Conservation (phyloP, 2,329 filamentous ascomycete genomes). For the Xylaria sp. region DNA sequence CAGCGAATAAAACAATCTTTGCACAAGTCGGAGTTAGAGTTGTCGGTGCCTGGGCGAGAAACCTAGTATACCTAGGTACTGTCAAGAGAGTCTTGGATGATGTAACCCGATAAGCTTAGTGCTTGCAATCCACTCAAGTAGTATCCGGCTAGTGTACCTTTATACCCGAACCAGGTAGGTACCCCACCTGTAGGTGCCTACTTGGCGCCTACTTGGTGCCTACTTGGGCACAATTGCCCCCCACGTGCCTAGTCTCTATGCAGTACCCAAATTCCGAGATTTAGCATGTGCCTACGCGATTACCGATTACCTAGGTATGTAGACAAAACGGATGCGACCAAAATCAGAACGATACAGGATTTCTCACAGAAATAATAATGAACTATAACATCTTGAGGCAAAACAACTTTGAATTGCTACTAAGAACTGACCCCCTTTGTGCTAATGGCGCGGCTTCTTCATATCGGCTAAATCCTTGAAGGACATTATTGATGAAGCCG, state of each 20-base stretch:
- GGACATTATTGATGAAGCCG: conserved; percentile 30
- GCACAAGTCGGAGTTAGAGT: not conserved
- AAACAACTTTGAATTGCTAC: not conserved
- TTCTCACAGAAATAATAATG: not conserved
- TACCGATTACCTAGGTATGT: not conserved
- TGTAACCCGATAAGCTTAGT: not conserved
- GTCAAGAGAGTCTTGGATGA: not conserved
- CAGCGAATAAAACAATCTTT: not conserved
- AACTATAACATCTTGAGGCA: not conserved
- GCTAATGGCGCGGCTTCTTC: conserved; percentile 27
- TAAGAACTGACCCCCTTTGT: conserved; percentile 2
- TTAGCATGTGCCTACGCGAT: too few species aligned
- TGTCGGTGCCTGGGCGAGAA: not conserved
- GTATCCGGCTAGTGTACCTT: too few species aligned
- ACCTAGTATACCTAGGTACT: not conserved
- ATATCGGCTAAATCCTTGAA: conserved; percentile 24
- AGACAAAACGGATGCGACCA: not conserved
- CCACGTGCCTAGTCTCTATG: too few species aligned
- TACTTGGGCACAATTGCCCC: too few species aligned
- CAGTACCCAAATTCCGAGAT: too few species aligned
- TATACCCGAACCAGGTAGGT: too few species aligned
- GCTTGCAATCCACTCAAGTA: too few species aligned
- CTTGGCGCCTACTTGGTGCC: too few species aligned
- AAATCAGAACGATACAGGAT: too few species aligned
- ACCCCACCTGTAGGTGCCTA: too few species aligned